Conservation (phyloP, 345 rosid genomes). For the Lepidium aucheri region DNA sequence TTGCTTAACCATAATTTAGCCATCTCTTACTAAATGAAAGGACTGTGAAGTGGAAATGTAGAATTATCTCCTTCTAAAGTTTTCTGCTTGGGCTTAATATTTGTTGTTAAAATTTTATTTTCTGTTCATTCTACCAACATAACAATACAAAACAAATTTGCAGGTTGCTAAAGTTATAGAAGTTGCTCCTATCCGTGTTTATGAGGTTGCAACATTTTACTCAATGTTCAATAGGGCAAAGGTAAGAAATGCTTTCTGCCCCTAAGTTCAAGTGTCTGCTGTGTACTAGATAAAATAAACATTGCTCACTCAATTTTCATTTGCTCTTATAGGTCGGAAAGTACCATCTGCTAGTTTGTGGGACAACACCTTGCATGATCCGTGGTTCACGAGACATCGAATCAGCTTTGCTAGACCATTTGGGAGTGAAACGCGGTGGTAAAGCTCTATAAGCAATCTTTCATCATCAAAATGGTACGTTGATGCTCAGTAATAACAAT, state of each 20-base stretch:
- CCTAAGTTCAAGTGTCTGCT: neutral
- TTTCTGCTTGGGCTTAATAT: neutral
- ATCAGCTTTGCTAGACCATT: slow-evolving; percentile 74
- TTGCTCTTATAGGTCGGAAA: slow-evolving; percentile 68
- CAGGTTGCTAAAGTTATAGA: slow-evolving; percentile 86
- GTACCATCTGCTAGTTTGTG: slow-evolving; percentile 96
- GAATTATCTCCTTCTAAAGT: neutral
- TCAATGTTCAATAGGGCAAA: slow-evolving; percentile 93
- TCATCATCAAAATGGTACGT: neutral
- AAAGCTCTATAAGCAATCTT: slow-evolving; percentile 14
- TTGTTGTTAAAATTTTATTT: neutral
- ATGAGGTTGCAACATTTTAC: slow-evolving; percentile 96
- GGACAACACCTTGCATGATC: slow-evolving; percentile 99
- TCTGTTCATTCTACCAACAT: neutral
- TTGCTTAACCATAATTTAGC: neutral
- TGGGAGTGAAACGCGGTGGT: slow-evolving; percentile 97
- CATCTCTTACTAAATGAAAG: neutral
- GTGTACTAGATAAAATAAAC: neutral
- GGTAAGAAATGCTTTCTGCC: slow-evolving; percentile 34
- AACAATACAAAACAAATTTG: neutral
- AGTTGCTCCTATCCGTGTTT: slow-evolving; percentile 93
- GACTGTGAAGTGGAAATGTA: neutral
- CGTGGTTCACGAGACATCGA: slow-evolving; percentile 91
- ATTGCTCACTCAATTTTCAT: neutral
- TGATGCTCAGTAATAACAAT: slow-evolving; percentile 5